Conservation (phyloP, 2,329 filamentous ascomycete genomes). For the Aspergillus vadensis region DNA sequence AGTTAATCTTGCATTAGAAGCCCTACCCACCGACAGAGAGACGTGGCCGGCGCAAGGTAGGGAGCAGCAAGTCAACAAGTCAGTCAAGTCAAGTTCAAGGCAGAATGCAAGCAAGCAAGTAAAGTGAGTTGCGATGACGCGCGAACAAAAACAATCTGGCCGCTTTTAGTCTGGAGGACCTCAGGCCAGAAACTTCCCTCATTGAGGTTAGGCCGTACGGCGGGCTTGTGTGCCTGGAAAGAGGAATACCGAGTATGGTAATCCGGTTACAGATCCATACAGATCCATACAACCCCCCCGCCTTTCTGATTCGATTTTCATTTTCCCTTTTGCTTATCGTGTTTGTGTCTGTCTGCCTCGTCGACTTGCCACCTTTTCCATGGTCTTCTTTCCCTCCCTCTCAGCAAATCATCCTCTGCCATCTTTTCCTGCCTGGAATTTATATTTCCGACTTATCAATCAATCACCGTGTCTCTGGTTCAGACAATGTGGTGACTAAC, state of each 20-base stretch:
- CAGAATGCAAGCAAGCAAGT: background rate
- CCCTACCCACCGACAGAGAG: background rate
- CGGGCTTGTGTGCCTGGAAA: background rate
- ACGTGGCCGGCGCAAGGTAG: background rate
- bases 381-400: background rate
- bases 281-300: background rate
- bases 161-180: background rate
- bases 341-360: too few relatives aligned
- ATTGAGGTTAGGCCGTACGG: background rate
- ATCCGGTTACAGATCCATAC: background rate
- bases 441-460: background rate
- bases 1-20: conserved; percentile 6
- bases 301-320: background rate
- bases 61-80: background rate
- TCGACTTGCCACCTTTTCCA: background rate
- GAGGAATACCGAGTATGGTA: background rate
- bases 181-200: background rate
- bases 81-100: background rate
- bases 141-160: background rate
- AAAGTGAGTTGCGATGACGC: too few relatives aligned
- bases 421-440: background rate
- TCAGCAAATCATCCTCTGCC: background rate
- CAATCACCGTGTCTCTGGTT: background rate
- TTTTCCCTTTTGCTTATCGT: too few relatives aligned
- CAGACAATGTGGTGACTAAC: too few relatives aligned